A percentile compares a stretch with the other conserved stretches of the same genome.
These are phyloP conservation scores for Vigna trinervia DNA, from an alignment of 306 rosid genomes.

Conservation along the genomic window DNA sequence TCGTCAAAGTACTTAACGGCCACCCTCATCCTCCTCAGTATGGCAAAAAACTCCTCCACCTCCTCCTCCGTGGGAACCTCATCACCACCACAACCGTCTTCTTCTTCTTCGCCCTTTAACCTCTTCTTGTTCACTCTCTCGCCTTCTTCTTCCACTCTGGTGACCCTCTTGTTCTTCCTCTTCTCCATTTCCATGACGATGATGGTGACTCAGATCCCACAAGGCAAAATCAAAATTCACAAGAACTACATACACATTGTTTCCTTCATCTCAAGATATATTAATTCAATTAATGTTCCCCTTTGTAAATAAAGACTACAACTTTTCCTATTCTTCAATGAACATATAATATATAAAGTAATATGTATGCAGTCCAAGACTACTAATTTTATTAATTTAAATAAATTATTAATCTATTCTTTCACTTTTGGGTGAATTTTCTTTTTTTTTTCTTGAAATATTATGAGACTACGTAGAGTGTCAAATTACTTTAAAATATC, in stretches of 20 bases:
- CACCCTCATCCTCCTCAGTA: slow-evolving; percentile 71
- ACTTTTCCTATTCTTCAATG: background rate
- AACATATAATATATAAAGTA: too few relatives aligned
- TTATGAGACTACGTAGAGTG: too few relatives aligned
- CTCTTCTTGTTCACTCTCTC: slow-evolving; percentile 42
- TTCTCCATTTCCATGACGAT: slow-evolving; percentile 51
- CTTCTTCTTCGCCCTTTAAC: slow-evolving; percentile 3
- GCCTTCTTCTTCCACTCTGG: slow-evolving; percentile 24
- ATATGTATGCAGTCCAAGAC: too few relatives aligned
- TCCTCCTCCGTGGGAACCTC: slow-evolving; percentile 61
- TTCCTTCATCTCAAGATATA: background rate
- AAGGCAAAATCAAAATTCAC: background rate
- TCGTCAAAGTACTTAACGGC: slow-evolving; percentile 70
- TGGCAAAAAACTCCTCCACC: slow-evolving; percentile 80
- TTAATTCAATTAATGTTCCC: background rate
- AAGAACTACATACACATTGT: background rate
- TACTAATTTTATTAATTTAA: too few relatives aligned
- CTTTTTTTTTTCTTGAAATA: too few relatives aligned
- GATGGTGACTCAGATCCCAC: slow-evolving; percentile 16
- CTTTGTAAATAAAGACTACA: background rate
- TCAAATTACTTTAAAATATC: too few relatives aligned
- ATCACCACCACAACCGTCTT: background rate
- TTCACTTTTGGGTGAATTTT: too few relatives aligned
- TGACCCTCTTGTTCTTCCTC: slow-evolving; percentile 42
- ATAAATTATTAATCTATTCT: too few relatives aligned